A percentile compares a stretch with the other conserved stretches of the same genome.
Conservation (phyloP, 495 filamentous ascomycete species). For the Xylaria longipes region DNA sequence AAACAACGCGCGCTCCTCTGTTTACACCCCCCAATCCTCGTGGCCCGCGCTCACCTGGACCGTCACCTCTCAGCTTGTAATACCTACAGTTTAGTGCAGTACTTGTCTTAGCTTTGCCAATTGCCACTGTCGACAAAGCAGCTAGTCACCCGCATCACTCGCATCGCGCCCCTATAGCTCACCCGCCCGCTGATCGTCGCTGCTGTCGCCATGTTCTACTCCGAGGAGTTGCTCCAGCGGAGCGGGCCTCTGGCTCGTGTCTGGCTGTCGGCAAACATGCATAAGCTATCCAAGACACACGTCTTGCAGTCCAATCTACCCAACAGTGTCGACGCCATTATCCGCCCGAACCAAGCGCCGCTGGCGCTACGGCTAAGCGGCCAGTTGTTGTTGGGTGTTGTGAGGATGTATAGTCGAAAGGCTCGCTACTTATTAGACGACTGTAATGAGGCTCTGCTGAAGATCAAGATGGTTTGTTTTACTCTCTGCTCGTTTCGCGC, state of each 20-base stretch:
- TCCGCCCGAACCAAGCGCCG: constrained; percentile 89
- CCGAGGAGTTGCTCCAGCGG: constrained; percentile 93
- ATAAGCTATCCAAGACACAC: constrained; percentile 94
- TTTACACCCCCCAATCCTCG: constrained; percentile 17
- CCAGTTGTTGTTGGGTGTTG: constrained; percentile 92
- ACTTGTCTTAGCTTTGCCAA: constrained; percentile 12
- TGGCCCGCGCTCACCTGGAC: neutral
- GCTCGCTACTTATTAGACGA: constrained; percentile 95
- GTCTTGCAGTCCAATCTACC: constrained; percentile 92
- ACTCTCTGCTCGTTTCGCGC: neutral
- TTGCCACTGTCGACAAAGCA: constrained; percentile 4
- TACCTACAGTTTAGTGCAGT: constrained; percentile 2
- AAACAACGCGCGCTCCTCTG: constrained; percentile 29
- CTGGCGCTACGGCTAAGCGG: constrained; percentile 94
- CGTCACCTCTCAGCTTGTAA: constrained; percentile 1
- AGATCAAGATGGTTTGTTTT: constrained; percentile 90
- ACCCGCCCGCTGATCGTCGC: constrained; percentile 45
- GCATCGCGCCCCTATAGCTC: constrained; percentile 38
- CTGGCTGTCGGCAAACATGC: constrained; percentile 96
- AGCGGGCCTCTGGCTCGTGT: constrained; percentile 96
- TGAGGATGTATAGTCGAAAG: constrained; percentile 96
- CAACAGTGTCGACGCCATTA: constrained; percentile 91
- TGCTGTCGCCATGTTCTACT: constrained; percentile 89
- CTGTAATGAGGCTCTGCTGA: constrained; percentile 94
- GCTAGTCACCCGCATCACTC: constrained; percentile 32